Percentiles rank a stretch among this genome's conserved stretches.
Evolutionary conservation across 106 monocot species (phyloP).

Genomic region (Triglochin maritima): DNA sequence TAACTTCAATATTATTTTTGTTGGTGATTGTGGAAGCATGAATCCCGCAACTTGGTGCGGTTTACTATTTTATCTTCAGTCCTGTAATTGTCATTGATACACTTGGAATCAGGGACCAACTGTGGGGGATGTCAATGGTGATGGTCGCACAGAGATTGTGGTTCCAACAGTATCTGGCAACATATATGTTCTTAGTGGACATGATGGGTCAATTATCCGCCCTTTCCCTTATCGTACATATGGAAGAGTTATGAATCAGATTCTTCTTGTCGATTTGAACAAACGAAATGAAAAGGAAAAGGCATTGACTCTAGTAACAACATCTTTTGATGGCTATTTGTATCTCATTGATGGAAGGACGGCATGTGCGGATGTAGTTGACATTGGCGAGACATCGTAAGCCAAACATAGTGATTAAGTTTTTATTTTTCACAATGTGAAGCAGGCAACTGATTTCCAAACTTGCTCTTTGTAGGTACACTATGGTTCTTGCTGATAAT

Average conservation of each 20-base stretch:
- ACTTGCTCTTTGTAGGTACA: constrained; percentile 41
- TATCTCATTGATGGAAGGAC: constrained; percentile 94
- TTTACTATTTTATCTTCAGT: too few species aligned
- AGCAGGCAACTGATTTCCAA: background rate
- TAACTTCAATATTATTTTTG: too few species aligned
- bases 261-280: constrained; percentile 76
- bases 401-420: constrained; percentile 3
- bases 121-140: constrained; percentile 90
- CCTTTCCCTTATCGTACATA: constrained; percentile 85
- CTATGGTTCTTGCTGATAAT: constrained; percentile 93
- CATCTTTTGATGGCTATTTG: constrained; percentile 95
- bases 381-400: constrained; percentile 96
- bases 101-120: constrained; percentile 65
- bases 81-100: too few species aligned
- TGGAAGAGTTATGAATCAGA: constrained; percentile 85
- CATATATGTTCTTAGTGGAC: constrained; percentile 92
- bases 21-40: too few species aligned
- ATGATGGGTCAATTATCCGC: constrained; percentile 64
- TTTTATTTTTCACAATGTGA: constrained; percentile 1
- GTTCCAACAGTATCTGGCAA: constrained; percentile 90
- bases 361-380: constrained; percentile 91
- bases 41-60: too few species aligned
- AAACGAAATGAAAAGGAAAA: constrained; percentile 53
- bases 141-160: constrained; percentile 82
- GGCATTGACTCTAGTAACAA: constrained; percentile 75